Conservation (phyloP, 73 alveolate species). For the Tetrahymena elliotti region DNA sequence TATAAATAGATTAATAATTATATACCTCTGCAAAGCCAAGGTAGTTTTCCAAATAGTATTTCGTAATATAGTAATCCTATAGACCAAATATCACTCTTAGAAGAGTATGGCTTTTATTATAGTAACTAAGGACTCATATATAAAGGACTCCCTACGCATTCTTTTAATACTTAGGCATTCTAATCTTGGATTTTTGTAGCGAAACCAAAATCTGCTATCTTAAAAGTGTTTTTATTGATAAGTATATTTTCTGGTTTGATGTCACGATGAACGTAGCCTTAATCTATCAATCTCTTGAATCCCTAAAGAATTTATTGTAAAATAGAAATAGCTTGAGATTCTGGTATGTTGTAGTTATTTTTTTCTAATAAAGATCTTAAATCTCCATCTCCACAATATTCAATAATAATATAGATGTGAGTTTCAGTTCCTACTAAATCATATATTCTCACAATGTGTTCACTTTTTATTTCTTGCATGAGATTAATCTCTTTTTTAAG, state of each 20-base stretch:
- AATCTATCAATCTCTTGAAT: constrained; percentile 13
- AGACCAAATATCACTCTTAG: constrained; percentile 41
- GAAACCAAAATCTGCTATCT: constrained; percentile 42
- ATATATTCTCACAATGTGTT: constrained; percentile 26
- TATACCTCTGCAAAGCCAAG: constrained; percentile 27
- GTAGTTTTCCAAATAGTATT: constrained; percentile 20
- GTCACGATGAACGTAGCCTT: constrained; percentile 35
- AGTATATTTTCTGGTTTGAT: constrained; percentile 42
- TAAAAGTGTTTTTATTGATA: constrained; percentile 1
- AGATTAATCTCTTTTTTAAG: background rate
- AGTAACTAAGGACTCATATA: constrained; percentile 36
- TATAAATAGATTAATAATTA: too few species aligned
- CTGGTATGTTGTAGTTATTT: constrained; percentile 1
- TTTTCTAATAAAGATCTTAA: constrained; percentile 1
- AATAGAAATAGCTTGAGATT: constrained; percentile 12
- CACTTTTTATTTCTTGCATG: background rate
- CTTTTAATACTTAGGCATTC: constrained; percentile 16
- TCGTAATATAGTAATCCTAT: constrained; percentile 30
- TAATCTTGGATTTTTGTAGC: constrained; percentile 24
- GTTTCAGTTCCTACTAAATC: constrained; percentile 34
- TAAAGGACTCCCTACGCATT: constrained; percentile 27
- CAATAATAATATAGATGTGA: constrained; percentile 20
- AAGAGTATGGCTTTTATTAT: constrained; percentile 10
- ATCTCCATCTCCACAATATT: constrained; percentile 37
- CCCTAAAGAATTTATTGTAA: constrained; percentile 23